Evolutionary conservation across 2,329 filamentous ascomycete genomes (phyloP), one percentile per base, ranked within the genome.

Genomic region (Stagonosporopsis tanaceti): DNA sequence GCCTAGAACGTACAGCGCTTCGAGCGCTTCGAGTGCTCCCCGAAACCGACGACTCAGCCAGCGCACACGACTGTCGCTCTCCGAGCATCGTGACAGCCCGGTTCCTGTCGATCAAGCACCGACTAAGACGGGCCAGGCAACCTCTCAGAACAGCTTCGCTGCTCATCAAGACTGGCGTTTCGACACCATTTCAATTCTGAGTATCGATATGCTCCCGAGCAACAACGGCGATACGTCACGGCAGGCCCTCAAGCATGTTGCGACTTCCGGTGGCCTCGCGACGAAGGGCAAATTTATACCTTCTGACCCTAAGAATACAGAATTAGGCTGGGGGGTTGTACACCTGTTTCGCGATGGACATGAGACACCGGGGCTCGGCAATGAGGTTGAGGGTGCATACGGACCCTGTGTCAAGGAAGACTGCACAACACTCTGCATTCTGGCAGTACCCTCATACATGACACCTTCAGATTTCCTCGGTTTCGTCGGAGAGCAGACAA

Each of bases 371-470:
- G 84, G 81, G 12, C 78, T 92, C 12, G 81, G 85, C 54, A 80
- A 83, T 41, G 80, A 84, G 60, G 78, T 67, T 46, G 67, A 73
- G 41, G 63, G 68, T 39, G 72, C 73, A 39, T 57, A 54, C 24
- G 65, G 65, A 22, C 59, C 62, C 35, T 79, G 80, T 67, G 77
- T 77, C 41, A 76, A 82, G n/a, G 84, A 87, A 30, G 87, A 92
- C 57, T 96, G 91, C 74, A 95, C 91, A 2, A 96, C 92, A 0
- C 78, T 99, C 15, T 98, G 95, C 75, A 94, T 99, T 62, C 88
- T 97, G 27, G 93, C 94, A 5, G 94, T 99, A 14, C 95, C 95
- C 6, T 95, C 91, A 28, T 98, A 97, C 76, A 89, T 98, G 80
- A 92, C 92, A 7, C 91, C 93, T 0, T 90, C 90, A 6, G 94